Evolutionary conservation across 2,329 filamentous ascomycete species (phyloP).

Genomic region (Fusarium mexicanum): DNA sequence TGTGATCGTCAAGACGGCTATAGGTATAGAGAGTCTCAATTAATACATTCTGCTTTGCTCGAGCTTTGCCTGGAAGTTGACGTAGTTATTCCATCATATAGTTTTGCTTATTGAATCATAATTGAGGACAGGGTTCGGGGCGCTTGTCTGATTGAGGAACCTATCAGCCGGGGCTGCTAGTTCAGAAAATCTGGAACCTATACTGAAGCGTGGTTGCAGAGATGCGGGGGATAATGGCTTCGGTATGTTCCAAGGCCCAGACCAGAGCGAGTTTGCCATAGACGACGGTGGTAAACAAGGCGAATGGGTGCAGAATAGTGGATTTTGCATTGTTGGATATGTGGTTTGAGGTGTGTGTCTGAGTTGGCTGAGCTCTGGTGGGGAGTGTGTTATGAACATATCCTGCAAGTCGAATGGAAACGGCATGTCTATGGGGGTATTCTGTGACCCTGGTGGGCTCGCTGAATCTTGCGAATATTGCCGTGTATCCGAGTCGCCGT

Average conservation of each 20-base stretch:
- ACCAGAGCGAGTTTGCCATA: background rate
- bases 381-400: background rate
- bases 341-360: background rate
- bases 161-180: background rate
- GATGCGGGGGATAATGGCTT: background rate
- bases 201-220: background rate
- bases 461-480: background rate
- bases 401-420: background rate
- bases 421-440: no score
- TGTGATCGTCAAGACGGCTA: background rate
- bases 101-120: background rate
- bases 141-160: background rate
- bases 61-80: no score
- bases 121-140: background rate
- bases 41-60: no score
- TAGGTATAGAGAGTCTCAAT: no score
- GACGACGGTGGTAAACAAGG: background rate
- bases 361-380: background rate
- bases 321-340: background rate
- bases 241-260: background rate
- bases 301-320: background rate
- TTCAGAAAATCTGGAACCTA: background rate
- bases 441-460: background rate
- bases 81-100: background rate
- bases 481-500: background rate